These are phyloP conservation scores for Kodamaea lidongshanica DNA, from an alignment of 805 yeast genomes.

Conservation along the genomic window DNA sequence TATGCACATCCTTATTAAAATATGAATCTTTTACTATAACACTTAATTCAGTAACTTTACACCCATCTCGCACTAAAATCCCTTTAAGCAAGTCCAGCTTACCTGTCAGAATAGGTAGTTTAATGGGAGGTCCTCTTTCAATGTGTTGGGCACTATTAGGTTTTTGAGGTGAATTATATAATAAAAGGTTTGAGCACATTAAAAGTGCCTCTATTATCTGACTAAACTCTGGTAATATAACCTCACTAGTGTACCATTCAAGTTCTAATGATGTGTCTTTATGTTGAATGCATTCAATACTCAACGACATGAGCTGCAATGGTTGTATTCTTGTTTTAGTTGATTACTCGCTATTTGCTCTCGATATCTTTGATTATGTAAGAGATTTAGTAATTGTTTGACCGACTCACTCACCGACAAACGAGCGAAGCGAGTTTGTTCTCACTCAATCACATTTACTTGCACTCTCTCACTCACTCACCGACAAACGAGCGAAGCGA, in stretches of 20 bases:
- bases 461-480: too few relatives aligned
- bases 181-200: slow-evolving; percentile 30
- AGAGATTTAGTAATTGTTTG: too few relatives aligned
- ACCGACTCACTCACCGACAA: too few relatives aligned
- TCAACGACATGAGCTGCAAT: too few relatives aligned
- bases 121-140: slow-evolving; percentile 40
- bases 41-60: slow-evolving; percentile 45
- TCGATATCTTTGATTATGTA: neutral
- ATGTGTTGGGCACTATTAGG: slow-evolving; percentile 22
- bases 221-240: slow-evolving; percentile 25
- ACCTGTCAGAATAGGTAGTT: slow-evolving; percentile 51
- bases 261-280: slow-evolving; percentile 22
- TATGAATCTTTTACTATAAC: slow-evolving; percentile 38
- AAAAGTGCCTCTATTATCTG: slow-evolving; percentile 33
- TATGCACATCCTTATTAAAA: slow-evolving; percentile 28
- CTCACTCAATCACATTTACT: too few relatives aligned
- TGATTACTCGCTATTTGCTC: too few relatives aligned
- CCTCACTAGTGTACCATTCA: slow-evolving; percentile 24
- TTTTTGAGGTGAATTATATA: slow-evolving; percentile 32
- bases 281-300: slow-evolving; percentile 2
- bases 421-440: too few relatives aligned
- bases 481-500: too few relatives aligned
- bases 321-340: too few relatives aligned
- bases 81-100: slow-evolving; percentile 58
- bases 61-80: slow-evolving; percentile 49